Conservation (phyloP, 2,329 filamentous ascomycete genomes). For the Lachnellula hyalina region DNA sequence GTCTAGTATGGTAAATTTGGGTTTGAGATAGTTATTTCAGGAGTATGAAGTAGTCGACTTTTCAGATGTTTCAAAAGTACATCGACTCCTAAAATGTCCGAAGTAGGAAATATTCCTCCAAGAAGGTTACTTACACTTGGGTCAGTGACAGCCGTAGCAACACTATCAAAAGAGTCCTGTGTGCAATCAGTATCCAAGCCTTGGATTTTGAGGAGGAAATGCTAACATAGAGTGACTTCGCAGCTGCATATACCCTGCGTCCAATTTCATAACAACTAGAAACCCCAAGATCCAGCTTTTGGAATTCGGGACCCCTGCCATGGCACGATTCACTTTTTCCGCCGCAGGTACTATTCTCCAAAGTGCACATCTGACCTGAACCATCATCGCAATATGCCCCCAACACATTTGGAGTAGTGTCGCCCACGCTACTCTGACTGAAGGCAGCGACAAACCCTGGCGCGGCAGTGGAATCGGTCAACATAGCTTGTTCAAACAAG, state of each 20-base stretch:
- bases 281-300: conserved; percentile 62
- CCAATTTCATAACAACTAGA: conserved; percentile 75
- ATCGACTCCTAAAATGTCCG: no score
- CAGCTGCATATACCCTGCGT: conserved; percentile 58
- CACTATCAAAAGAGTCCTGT: conserved; percentile 25
- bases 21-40: no score
- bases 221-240: conserved; percentile 49
- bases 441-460: conserved; percentile 81
- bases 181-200: background rate
- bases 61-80: no score
- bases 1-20: no score
- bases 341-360: conserved; percentile 77
- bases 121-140: conserved; percentile 45
- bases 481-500: conserved; percentile 68
- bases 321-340: conserved; percentile 65
- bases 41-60: no score
- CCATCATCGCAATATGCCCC: conserved; percentile 89
- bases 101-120: no score
- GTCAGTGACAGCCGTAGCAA: conserved; percentile 47
- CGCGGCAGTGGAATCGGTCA: conserved; percentile 49
- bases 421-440: conserved; percentile 85
- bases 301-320: conserved; percentile 62
- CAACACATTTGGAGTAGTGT: conserved; percentile 80
- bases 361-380: conserved; percentile 62
- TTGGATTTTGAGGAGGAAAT: background rate